These are phyloP conservation scores for Fusarium albidum DNA, from an alignment of 2,329 filamentous ascomycete species.

Conservation along the genomic window DNA sequence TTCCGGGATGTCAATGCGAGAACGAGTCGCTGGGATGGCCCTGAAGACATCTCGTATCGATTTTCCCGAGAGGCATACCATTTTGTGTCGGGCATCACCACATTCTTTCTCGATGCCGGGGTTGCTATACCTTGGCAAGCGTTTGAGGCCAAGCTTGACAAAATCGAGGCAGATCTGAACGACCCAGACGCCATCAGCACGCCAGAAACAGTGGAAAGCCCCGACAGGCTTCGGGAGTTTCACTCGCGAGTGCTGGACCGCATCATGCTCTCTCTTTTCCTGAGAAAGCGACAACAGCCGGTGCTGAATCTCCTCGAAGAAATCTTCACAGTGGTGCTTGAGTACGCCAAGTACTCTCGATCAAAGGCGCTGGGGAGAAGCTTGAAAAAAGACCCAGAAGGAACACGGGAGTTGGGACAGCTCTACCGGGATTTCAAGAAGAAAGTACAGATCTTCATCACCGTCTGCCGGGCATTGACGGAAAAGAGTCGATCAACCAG, in stretches of 20 bases:
- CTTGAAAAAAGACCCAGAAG: slow-evolving; percentile 14
- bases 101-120: slow-evolving; percentile 83
- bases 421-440: slow-evolving; percentile 74
- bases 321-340: slow-evolving; percentile 76
- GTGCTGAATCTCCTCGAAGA: slow-evolving; percentile 78
- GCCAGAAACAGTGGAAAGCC: slow-evolving; percentile 55
- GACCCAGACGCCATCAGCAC: slow-evolving; percentile 48
- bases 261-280: slow-evolving; percentile 76
- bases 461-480: slow-evolving; percentile 71
- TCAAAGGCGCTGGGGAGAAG: slow-evolving; percentile 47
- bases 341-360: slow-evolving; percentile 67
- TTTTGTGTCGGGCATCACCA: slow-evolving; percentile 75
- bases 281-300: slow-evolving; percentile 78
- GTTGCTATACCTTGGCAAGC: slow-evolving; percentile 76
- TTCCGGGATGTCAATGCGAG: slow-evolving; percentile 63
- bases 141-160: slow-evolving; percentile 72
- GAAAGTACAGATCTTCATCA: slow-evolving; percentile 78
- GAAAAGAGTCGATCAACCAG: slow-evolving; percentile 63
- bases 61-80: slow-evolving; percentile 83
- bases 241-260: slow-evolving; percentile 79
- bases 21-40: slow-evolving; percentile 45
- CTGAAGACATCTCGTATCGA: slow-evolving; percentile 54
- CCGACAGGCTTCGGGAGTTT: slow-evolving; percentile 71
- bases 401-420: slow-evolving; percentile 41
- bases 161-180: slow-evolving; percentile 66